Evolutionary conservation across 768 basidiomycete species (phyloP), one percentile per base, ranked within the genome.

Genomic region (Tubosaeta sp.): DNA sequence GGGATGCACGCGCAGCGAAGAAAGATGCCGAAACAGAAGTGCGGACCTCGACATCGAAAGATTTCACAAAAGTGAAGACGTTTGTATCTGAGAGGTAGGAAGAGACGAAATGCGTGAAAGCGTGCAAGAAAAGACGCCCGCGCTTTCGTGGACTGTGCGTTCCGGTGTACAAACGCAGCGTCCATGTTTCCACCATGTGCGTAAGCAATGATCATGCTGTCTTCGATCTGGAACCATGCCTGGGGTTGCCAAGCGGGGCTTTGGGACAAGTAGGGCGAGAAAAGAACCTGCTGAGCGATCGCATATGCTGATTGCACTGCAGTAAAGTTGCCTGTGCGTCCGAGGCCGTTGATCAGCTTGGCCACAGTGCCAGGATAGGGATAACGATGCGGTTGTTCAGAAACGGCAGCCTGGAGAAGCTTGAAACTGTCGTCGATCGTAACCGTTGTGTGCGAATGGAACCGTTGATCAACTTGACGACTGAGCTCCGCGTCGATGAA

Each of bases 121-220:
- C 78, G 59, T 86, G 81, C 58, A 84, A 98, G 83, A 52, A 97
- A 74, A 41, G 82, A 75, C 44, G 75, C 77, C 68, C 78, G 79
- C 46, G 83, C 80, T 30, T 70, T 58, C 25, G 69, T 68, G 54
- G 76, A 80, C 60, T 80, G 75, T 32, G 78, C 57, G 18, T 72
- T 63, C 18, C 94, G 83, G 67, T 97, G 90, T 5, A 84, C 73
- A 64, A 90, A 90, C 4, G 93, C 94, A 13, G 80, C 75, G 43
- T 90, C 83, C 49, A 90, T 71, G 49, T 90, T 80, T 0, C 92
- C 93, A 0, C 82, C 76, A 57, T 94, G 88, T 2, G 91, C 92
- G 13, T 83, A 75, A 0, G 87, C 91, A 49, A 90, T 81, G 55
- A 98, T 76, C 93, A 97, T 97, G 51, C 79, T 75, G 66, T 95